Conservation (phyloP, 169 alveolate species). For the Nephromyces sp. region DNA sequence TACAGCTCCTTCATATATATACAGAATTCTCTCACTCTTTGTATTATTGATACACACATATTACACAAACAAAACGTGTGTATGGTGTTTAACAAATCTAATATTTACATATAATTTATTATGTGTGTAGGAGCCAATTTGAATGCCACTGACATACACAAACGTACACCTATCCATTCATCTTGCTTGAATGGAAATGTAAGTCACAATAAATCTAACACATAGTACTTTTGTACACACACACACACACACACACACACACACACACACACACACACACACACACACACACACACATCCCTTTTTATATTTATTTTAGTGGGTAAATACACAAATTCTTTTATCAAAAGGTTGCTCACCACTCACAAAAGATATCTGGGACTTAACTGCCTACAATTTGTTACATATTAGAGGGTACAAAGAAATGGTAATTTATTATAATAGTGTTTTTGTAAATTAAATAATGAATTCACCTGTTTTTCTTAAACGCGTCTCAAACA, state of each 20-base stretch:
- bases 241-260: no score
- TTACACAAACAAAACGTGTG: not conserved
- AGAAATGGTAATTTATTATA: not conserved
- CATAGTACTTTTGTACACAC: no score
- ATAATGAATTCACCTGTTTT: not conserved
- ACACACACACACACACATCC: slow-evolving; percentile 41
- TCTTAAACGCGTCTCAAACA: not conserved
- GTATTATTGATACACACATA: not conserved
- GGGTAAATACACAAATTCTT: slow-evolving; percentile 12
- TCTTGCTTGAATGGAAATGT: slow-evolving; percentile 19
- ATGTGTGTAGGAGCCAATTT: slow-evolving; percentile 35
- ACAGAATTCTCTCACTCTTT: no score
- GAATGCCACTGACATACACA: slow-evolving; percentile 42
- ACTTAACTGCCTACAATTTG: slow-evolving; percentile 21
- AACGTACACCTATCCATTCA: slow-evolving; percentile 49
- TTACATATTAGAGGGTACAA: slow-evolving; percentile 11
- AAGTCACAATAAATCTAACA: no score
- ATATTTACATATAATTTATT: no score
- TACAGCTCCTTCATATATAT: no score
- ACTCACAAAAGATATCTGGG: slow-evolving; percentile 23
- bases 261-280: no score
- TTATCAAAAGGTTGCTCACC: not conserved
- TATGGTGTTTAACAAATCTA: not conserved
- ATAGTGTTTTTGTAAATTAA: not conserved
- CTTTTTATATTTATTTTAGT: slow-evolving; percentile 11